phyloP scores from a whole-genome alignment of 345 rosid genomes.

The Populus simonii region DNA sequence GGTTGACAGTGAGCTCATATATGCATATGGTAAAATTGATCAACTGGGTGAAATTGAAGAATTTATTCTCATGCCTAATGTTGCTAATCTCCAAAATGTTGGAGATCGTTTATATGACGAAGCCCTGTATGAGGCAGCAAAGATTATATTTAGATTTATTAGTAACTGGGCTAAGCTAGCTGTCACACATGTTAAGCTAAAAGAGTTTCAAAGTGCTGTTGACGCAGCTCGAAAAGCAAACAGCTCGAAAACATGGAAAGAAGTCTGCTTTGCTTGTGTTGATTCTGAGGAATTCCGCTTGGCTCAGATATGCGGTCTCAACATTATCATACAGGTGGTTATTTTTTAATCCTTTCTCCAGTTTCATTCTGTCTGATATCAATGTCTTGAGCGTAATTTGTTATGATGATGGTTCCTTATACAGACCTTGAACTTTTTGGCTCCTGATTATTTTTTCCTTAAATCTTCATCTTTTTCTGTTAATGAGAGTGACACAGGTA shows the following conservation, averaged over 20 bases:
- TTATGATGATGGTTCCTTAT: neutral
- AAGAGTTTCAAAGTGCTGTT: conserved; percentile 95
- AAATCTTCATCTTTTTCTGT: neutral
- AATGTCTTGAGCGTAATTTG: neutral
- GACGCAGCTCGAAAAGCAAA: conserved; percentile 98
- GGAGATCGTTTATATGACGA: conserved; percentile 93
- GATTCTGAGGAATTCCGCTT: conserved; percentile 92
- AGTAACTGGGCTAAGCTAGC: conserved; percentile 99
- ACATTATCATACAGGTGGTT: conserved; percentile 80
- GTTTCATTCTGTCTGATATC: neutral
- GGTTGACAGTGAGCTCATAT: conserved; percentile 87
- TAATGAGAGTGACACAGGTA: neutral
- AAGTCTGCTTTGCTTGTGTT: conserved; percentile 94
- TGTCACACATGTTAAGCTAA: conserved; percentile 78
- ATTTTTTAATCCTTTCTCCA: neutral
- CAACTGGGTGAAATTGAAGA: conserved; percentile 82
- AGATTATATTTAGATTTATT: conserved; percentile 81
- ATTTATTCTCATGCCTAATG: conserved; percentile 92
- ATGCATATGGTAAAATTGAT: conserved; percentile 86
- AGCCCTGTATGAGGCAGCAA: conserved; percentile 86
- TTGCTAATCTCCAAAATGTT: conserved; percentile 84
- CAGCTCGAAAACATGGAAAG: conserved; percentile 98
- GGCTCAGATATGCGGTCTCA: conserved; percentile 93
- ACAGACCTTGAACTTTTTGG: neutral
- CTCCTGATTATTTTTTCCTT: neutral